phyloP scores from a whole-genome alignment of 768 basidiomycete species.

The Tricholomella constricta region DNA sequence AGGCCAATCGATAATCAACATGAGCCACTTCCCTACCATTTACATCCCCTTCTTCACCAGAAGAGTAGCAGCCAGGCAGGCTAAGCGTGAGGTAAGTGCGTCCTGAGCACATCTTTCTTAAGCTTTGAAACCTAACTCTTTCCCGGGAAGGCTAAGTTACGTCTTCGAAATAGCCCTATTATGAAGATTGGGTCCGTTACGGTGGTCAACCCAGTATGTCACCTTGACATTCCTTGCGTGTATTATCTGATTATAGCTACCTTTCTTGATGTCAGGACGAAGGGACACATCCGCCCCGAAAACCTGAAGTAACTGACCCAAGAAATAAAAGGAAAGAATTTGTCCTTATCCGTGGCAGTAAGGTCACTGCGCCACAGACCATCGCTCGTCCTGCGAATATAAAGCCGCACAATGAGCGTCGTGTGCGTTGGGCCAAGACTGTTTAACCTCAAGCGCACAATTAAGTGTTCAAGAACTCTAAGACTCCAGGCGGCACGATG shows the following conservation, averaged over 20 bases:
- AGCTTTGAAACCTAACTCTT: neutral
- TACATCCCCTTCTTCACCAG: slow-evolving; percentile 8
- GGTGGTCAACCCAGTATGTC: slow-evolving; percentile 9
- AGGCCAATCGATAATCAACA: neutral
- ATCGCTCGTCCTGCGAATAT: neutral
- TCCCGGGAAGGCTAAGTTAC: neutral
- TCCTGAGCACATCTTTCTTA: neutral
- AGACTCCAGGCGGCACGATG: no score
- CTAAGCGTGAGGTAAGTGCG: neutral
- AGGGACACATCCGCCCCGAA: slow-evolving; percentile 7
- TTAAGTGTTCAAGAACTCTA: no score
- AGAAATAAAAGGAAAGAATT: neutral
- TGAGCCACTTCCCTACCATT: neutral
- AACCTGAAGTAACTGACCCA: neutral
- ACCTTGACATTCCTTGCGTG: neutral
- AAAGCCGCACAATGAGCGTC: neutral
- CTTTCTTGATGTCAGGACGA: neutral
- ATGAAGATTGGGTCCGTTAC: neutral
- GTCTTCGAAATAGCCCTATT: neutral
- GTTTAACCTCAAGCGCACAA: no score
- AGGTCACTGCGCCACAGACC: neutral
- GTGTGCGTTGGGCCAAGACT: neutral
- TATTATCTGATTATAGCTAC: neutral
- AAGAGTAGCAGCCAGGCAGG: neutral
- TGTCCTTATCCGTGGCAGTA: slow-evolving; percentile 1